Conservation (phyloP, 176 grass and related monocot genomes). For the Typha latifolia region DNA sequence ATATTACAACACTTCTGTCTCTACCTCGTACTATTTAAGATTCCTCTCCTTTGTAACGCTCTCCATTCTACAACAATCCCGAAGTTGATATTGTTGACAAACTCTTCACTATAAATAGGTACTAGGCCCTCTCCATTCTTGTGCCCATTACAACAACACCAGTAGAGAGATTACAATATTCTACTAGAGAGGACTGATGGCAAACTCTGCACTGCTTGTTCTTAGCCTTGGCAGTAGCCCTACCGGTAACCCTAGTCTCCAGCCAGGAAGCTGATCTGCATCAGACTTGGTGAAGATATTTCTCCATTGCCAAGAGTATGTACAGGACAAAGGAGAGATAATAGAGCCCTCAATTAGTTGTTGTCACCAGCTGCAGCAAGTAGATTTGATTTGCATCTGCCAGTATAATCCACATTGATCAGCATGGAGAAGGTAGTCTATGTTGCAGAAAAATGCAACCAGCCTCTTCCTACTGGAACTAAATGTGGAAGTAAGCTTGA, state of each 20-base stretch:
- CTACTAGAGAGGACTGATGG: no score
- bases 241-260: not conserved
- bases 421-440: slow-evolving; percentile 44
- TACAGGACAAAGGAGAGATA: slow-evolving; percentile 23
- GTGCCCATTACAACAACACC: no score
- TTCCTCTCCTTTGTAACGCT: no score
- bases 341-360: slow-evolving; percentile 32
- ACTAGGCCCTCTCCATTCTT: no score
- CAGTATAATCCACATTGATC: slow-evolving; percentile 33
- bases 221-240: no score
- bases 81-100: no score
- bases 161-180: no score
- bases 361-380: slow-evolving; percentile 28
- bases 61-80: no score
- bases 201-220: no score
- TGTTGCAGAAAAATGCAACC: slow-evolving; percentile 29
- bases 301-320: slow-evolving; percentile 22
- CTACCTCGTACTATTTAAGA: not conserved
- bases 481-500: slow-evolving; percentile 47
- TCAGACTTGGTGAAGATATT: slow-evolving; percentile 19
- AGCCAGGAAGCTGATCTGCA: not conserved
- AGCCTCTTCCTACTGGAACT: slow-evolving; percentile 26
- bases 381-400: slow-evolving; percentile 47
- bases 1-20: not conserved
- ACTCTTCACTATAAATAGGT: no score